These are phyloP conservation scores for Typha latifolia DNA, from an alignment of 176 grass and related monocot species.

Conservation along the genomic window DNA sequence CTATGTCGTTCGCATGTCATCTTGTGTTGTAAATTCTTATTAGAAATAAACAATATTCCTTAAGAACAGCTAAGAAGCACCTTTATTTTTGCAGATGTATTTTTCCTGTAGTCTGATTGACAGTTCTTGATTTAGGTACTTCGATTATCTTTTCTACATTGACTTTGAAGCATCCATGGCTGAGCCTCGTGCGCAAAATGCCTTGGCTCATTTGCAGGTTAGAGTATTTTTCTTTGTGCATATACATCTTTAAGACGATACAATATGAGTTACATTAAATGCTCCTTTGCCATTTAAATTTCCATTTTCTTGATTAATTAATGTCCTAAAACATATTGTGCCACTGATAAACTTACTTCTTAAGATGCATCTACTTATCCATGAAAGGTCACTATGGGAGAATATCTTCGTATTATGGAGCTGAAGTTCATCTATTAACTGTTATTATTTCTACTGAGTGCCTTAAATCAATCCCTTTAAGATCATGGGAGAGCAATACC, in stretches of 20 bases:
- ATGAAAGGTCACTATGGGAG: neutral
- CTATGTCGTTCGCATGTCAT: no score
- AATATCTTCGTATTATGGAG: neutral
- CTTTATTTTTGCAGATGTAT: neutral
- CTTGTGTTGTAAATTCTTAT: neutral
- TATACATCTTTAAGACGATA: neutral
- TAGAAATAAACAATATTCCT: neutral
- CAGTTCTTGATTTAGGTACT: conserved; percentile 28
- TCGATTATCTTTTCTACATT: conserved; percentile 56
- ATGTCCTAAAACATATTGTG: neutral
- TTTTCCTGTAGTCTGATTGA: neutral
- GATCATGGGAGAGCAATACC: no score
- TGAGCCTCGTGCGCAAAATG: conserved; percentile 48
- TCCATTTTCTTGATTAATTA: neutral
- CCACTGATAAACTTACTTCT: conserved; percentile 7
- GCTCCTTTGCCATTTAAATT: neutral
- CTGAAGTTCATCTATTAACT: neutral
- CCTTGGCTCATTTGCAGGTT: conserved; percentile 43
- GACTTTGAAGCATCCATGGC: conserved; percentile 61
- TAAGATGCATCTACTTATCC: neutral
- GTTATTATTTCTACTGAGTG: neutral
- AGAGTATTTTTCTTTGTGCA: conserved; percentile 4
- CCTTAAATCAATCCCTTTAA: neutral
- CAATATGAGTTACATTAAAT: neutral
- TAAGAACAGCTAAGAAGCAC: neutral